Evolutionary conservation across 2,329 filamentous ascomycete species (phyloP), one percentile per base, ranked within the genome.

Genomic region (Dryadomyces quercivorus): DNA sequence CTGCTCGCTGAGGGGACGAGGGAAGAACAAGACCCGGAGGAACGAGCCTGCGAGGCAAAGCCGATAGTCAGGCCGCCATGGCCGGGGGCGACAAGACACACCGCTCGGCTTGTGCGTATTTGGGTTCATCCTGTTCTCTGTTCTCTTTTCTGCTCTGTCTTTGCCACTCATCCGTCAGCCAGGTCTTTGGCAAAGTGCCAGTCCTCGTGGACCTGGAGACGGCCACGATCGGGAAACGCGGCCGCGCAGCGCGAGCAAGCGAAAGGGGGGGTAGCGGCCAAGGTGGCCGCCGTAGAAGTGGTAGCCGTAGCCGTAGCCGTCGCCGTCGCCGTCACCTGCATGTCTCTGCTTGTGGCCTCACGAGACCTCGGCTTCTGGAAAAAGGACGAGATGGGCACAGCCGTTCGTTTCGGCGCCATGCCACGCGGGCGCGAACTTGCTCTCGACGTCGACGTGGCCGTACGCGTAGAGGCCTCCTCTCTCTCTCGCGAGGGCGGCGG

Each of bases 111-210:
- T 13, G 18, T 21, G 18, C 9, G 3, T 21, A 6, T 26, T 22
- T 21, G 26, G 26, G 21, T 45, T 22, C 10, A 22, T 40, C 36
- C n/a, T n/a, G 42, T 43, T 16, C 12, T 13, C 5, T 43, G 40
- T 43, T 16, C 40, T 8, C 13, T 21, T 15, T 34, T 31, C 22
- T 16, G 21, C n/a, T 34, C 12, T 38, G 16, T 38, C 42, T 44
- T 34, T 26, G 15, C 18, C 16, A 7, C 36, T 74, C 76, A 75
- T 70, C 85, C 22, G 2, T 26, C 38, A 15, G 91, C 84, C 34
- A 98, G 75, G 61, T 92, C 86, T 69, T 87, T 88, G 48, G 93
- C 93, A 69, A 95, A 85, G 70, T 98, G 93, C 85, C 91, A 97
- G 67, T 98, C 93, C 53, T 85, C 75, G 67, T 98, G 93, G 69